phyloP scores from a whole-genome alignment of 1,139 yeast species.

The Geotrichum citri-aurantii region DNA sequence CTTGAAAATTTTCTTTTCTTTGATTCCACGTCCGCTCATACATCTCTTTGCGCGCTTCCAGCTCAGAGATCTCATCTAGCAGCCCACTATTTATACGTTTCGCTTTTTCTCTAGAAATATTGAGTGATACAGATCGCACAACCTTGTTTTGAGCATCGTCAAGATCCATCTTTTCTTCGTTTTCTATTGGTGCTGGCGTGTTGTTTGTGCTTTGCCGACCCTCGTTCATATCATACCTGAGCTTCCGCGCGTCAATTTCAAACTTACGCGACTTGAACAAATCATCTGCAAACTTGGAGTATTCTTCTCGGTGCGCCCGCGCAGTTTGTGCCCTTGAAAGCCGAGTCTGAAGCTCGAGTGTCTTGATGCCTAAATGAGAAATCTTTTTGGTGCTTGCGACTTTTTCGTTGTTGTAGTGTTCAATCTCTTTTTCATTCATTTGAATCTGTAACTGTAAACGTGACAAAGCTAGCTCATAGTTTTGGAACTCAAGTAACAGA shows the following conservation, averaged over 20 bases:
- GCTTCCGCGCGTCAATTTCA: slow-evolving; percentile 8
- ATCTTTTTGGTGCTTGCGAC: slow-evolving; percentile 20
- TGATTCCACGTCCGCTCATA: slow-evolving; percentile 27
- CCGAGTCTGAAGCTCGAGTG: slow-evolving; percentile 25
- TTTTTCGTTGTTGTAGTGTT: slow-evolving; percentile 22
- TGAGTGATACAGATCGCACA: slow-evolving; percentile 26
- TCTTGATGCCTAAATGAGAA: slow-evolving; percentile 20
- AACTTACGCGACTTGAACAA: slow-evolving; percentile 28
- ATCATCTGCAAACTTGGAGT: slow-evolving; percentile 27
- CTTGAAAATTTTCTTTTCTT: slow-evolving; percentile 26
- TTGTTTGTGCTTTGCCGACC: background rate
- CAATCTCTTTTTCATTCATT: slow-evolving; percentile 27
- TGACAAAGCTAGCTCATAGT: slow-evolving; percentile 25
- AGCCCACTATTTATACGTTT: slow-evolving; percentile 23
- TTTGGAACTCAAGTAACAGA: slow-evolving; percentile 22
- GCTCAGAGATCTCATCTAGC: slow-evolving; percentile 28
- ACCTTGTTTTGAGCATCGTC: slow-evolving; percentile 1
- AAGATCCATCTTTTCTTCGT: background rate
- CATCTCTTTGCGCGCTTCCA: slow-evolving; percentile 25
- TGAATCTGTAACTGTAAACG: slow-evolving; percentile 29
- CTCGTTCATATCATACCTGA: slow-evolving; percentile 7
- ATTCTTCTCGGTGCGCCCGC: slow-evolving; percentile 29
- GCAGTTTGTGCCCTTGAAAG: slow-evolving; percentile 26
- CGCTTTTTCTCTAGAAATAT: slow-evolving; percentile 28
- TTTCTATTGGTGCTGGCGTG: background rate